Conservation (phyloP, 2,329 filamentous ascomycete genomes). For the Talaromyces sp. region DNA sequence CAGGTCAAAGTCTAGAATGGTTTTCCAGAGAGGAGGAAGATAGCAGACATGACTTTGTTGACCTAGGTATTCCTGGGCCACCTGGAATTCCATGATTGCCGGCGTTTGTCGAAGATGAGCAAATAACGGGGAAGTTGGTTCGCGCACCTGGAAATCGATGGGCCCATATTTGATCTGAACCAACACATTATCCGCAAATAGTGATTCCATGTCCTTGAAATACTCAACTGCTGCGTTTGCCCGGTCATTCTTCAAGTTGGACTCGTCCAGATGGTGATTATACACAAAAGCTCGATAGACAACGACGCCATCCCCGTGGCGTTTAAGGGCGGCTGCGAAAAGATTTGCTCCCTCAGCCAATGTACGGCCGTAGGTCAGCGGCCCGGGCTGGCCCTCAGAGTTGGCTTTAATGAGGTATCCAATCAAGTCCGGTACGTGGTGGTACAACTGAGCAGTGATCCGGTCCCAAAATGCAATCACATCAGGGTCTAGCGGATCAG, state of each 20-base stretch:
- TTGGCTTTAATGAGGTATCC: slow-evolving; percentile 68
- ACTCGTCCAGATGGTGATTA: slow-evolving; percentile 50
- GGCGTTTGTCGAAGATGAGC: slow-evolving; percentile 45
- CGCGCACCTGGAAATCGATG: slow-evolving; percentile 69
- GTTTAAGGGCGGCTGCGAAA: slow-evolving; percentile 56
- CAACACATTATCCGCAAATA: slow-evolving; percentile 66
- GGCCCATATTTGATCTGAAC: slow-evolving; percentile 70
- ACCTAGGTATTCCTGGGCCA: slow-evolving; percentile 66
- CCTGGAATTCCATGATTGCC: slow-evolving; percentile 59
- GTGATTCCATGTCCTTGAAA: slow-evolving; percentile 58
- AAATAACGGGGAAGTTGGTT: slow-evolving; percentile 62
- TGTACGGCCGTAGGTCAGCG: slow-evolving; percentile 64
- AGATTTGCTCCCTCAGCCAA: slow-evolving; percentile 64
- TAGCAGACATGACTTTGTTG: slow-evolving; percentile 67
- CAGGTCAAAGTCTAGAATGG: slow-evolving; percentile 62
- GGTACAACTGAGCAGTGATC: slow-evolving; percentile 56
- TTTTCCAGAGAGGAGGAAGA: slow-evolving; percentile 63
- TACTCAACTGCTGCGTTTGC: slow-evolving; percentile 66
- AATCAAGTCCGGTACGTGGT: slow-evolving; percentile 59
- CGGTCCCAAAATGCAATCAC: slow-evolving; percentile 61
- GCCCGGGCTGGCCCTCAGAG: slow-evolving; percentile 64
- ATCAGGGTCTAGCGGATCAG: slow-evolving; percentile 57
- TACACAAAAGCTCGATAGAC: slow-evolving; percentile 72
- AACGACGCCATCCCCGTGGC: slow-evolving; percentile 54
- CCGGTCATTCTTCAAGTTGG: slow-evolving; percentile 61